phyloP scores from a whole-genome alignment of 768 basidiomycete species.

The Ramaria sp. region DNA sequence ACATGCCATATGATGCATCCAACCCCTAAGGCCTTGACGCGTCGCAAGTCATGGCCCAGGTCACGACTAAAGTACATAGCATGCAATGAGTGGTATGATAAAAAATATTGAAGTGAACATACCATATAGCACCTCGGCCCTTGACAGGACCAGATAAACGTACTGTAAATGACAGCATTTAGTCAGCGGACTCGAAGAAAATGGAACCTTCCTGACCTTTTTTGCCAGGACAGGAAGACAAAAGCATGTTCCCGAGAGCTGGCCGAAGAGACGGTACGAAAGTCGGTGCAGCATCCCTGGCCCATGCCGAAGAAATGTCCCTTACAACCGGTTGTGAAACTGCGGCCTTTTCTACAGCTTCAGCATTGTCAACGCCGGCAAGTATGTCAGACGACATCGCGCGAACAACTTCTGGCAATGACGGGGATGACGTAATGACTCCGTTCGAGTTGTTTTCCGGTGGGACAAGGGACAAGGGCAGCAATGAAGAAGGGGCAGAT shows the following conservation, averaged over 20 bases:
- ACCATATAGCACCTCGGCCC: slow-evolving; percentile 70
- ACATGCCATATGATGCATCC: slow-evolving; percentile 75
- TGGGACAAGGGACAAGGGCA: neutral
- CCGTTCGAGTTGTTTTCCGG: neutral
- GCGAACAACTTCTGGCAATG: neutral
- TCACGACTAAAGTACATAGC: slow-evolving; percentile 34
- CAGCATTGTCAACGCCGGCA: neutral
- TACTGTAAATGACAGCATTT: slow-evolving; percentile 28
- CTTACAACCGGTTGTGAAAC: neutral
- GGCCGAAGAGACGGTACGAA: slow-evolving; percentile 11
- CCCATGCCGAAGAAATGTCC: neutral
- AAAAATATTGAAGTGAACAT: neutral
- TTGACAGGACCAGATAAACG: slow-evolving; percentile 64
- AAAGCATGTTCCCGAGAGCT: slow-evolving; percentile 69
- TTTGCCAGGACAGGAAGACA: slow-evolving; percentile 93
- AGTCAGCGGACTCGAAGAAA: slow-evolving; percentile 15
- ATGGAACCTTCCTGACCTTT: slow-evolving; percentile 43
- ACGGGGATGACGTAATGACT: neutral
- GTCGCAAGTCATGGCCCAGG: slow-evolving; percentile 59
- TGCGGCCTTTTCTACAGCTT: neutral
- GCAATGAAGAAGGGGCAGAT: slow-evolving; percentile 1
- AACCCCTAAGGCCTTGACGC: slow-evolving; percentile 66
- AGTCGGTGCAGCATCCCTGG: neutral
- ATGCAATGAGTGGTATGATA: neutral
- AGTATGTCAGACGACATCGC: slow-evolving; percentile 7